Evolutionary conservation across 768 basidiomycete species (phyloP).

Genomic region (Bullera alba): DNA sequence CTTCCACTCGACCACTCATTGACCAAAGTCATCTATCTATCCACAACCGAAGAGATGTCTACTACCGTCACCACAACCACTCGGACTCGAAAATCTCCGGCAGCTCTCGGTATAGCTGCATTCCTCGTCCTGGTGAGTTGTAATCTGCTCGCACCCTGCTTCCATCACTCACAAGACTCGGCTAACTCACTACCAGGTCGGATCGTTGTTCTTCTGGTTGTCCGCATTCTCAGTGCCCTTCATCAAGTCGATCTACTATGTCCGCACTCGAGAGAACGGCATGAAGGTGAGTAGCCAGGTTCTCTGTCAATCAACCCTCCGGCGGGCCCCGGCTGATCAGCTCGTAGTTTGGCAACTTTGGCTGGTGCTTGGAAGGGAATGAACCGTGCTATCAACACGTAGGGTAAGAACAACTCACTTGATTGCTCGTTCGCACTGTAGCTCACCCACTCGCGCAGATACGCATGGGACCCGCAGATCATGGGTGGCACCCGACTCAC

Average conservation of each 20-base stretch:
- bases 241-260: constrained; percentile 35
- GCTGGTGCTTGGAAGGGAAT: constrained; percentile 17
- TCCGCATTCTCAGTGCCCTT: constrained; percentile 34
- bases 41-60: not conserved
- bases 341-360: constrained; percentile 36
- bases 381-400: constrained; percentile 13
- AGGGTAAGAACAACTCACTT: constrained; percentile 22
- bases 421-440: too few species aligned
- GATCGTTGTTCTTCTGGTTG: constrained; percentile 30
- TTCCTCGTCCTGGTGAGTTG: constrained; percentile 32
- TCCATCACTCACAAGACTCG: not conserved
- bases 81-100: constrained; percentile 6
- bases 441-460: constrained; percentile 9
- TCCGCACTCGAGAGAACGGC: constrained; percentile 20
- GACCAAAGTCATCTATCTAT: not conserved
- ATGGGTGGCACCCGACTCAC: constrained; percentile 17
- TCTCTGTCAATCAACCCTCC: too few species aligned
- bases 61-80: constrained; percentile 1
- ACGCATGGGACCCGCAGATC: constrained; percentile 24
- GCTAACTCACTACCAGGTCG: not conserved
- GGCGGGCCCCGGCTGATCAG: not conserved
- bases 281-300: constrained; percentile 19
- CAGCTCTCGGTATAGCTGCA: constrained; percentile 24
- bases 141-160: not conserved
- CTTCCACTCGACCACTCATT: not conserved